Percentiles rank a stretch among this genome's conserved stretches.
These are phyloP conservation scores for Vanderwaltozyma polyspora DNA, from an alignment of 805 yeast species.

Conservation along the genomic window DNA sequence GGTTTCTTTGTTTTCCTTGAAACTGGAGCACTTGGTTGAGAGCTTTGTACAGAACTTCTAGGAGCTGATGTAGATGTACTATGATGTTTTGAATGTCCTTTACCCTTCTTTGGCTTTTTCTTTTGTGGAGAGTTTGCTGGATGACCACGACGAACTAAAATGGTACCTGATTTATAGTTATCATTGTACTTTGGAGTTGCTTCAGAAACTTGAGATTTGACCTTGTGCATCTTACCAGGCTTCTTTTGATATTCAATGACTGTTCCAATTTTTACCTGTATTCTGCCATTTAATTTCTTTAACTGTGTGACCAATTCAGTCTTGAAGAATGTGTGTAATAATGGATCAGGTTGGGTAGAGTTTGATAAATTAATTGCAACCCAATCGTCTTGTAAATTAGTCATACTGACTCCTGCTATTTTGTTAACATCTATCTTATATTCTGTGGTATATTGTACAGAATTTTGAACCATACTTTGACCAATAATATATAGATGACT, in stretches of 20 bases:
- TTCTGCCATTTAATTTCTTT: conserved; percentile 45
- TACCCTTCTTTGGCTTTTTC: conserved; percentile 59
- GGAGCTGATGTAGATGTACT: conserved; percentile 16
- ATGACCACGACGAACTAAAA: conserved; percentile 67
- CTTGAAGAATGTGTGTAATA: conserved; percentile 72
- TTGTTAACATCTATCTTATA: conserved; percentile 46
- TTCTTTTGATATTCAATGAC: conserved; percentile 80
- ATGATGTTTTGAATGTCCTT: conserved; percentile 4
- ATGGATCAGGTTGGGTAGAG: conserved; percentile 55
- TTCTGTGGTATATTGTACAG: conserved; percentile 51
- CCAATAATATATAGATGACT: conserved; percentile 56
- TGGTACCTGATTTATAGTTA: conserved; percentile 76
- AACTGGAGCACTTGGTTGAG: conserved; percentile 19
- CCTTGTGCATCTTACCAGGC: conserved; percentile 65
- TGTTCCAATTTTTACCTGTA: conserved; percentile 56
- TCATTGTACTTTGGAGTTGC: conserved; percentile 62
- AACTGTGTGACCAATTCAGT: conserved; percentile 78
- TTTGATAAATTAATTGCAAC: conserved; percentile 40
- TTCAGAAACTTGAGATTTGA: conserved; percentile 55
- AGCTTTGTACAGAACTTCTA: conserved; percentile 4
- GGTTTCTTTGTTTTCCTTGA: conserved; percentile 24
- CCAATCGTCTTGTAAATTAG: conserved; percentile 88
- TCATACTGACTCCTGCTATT: conserved; percentile 54
- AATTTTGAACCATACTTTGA: conserved; percentile 56
- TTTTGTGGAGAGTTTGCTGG: conserved; percentile 64